Base-by-base conservation (phyloP, 1,284 basidiomycete species). In the Puccinia coronata region DNA sequence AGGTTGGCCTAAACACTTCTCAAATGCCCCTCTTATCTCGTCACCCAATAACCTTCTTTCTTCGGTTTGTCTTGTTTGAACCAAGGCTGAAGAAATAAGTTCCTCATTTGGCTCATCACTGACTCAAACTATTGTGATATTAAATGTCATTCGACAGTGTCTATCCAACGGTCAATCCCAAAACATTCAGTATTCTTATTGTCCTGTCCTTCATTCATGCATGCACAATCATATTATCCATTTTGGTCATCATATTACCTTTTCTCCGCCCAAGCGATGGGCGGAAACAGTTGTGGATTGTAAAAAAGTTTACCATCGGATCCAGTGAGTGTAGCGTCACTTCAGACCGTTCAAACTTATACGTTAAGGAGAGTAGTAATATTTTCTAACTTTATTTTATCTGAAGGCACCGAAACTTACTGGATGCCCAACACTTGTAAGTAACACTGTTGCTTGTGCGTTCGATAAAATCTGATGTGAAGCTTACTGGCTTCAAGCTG, bases 391-490 rank as follows among this genome's bases (percentile, higher is more conserved):
- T 57, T 47, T 43, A 47, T 61, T 61, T 75, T n/a, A 4, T 11
- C 41, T 34, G 31, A 53, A 79, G 76, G 34, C 20, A 41, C 49
- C 47, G 63, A 79, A 28, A 31, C 31, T 79, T 79, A 79, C 25
- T 79, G 76, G 76, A 70, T 79, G 51, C 76, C 76, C 14, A 79
- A 79, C 43, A 70, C 76, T 34, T 79, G 76, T 59, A 55, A 67
- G 76, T 59, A 8, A 14, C 11, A n/a, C 16, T 31, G 31, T 16
- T 43, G 31, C 28, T 14, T 57, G 31, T 34, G 1, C n/a, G 12
- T 59, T 36, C 18, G 31, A 2, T 1, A 65, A 39, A 16, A 76
- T 20, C 12, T 39, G 25, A 47, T 34, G n/a, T 25, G 16, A 25
- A 47, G 4, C 28, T 41, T 57, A n/a, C 12, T 49, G 5, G 28